A percentile compares a stretch with the other conserved stretches of the same genome.
Conservation (phyloP, 352 stramenopile species). For the Phytophthora pluvialis region DNA sequence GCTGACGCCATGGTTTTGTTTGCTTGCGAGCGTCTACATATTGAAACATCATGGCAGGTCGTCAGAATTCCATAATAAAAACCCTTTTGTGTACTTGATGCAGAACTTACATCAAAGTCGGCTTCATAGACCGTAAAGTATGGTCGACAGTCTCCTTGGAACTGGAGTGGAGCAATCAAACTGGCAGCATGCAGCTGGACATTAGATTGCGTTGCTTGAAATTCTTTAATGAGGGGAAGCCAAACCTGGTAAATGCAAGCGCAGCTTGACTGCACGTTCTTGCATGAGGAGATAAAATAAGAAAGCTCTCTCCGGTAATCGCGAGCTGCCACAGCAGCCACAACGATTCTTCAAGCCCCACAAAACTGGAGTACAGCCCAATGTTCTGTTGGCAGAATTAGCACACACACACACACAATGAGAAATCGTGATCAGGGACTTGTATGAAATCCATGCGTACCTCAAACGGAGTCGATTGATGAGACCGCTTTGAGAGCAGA, state of each 20-base stretch:
- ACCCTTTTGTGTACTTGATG: conserved; percentile 1
- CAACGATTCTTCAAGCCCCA: conserved; percentile 68
- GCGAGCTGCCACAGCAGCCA: conserved; percentile 89
- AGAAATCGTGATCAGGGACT: neutral
- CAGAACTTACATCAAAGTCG: conserved; percentile 74
- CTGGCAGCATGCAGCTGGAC: conserved; percentile 32
- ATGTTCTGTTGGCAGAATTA: conserved; percentile 50
- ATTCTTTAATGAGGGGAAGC: neutral
- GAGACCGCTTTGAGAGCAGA: conserved; percentile 58
- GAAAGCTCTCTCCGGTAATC: conserved; percentile 82
- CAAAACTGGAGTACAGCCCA: conserved; percentile 87
- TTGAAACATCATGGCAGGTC: neutral
- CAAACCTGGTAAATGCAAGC: conserved; percentile 79
- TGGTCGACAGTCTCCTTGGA: conserved; percentile 81
- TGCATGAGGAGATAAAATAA: conserved; percentile 81
- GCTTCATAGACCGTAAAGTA: conserved; percentile 89
- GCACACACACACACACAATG: neutral
- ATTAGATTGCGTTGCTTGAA: conserved; percentile 6
- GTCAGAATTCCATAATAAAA: conserved; percentile 5
- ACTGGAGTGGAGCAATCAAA: conserved; percentile 82
- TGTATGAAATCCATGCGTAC: conserved; percentile 23
- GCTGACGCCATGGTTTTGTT: conserved; percentile 65
- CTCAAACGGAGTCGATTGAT: conserved; percentile 66
- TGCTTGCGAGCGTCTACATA: conserved; percentile 52
- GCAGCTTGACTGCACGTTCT: conserved; percentile 84